A percentile compares a stretch with the other conserved stretches of the same genome.
Evolutionary conservation across 306 rosid species (phyloP).

Genomic region (Vicia sativa): DNA sequence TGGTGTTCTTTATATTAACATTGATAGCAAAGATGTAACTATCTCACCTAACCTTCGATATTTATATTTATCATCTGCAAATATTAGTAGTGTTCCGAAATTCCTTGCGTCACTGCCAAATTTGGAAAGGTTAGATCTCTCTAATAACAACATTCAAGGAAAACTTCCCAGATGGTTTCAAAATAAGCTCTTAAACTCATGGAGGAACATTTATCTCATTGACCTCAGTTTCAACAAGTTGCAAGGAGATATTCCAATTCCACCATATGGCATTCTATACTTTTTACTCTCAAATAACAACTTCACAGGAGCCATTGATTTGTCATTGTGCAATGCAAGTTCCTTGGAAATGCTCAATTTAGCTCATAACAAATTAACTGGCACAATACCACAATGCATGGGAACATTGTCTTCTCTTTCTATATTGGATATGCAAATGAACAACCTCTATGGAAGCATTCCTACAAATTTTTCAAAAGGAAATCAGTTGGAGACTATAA

Average conservation of each 20-base stretch:
- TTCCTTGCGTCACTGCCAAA: background rate
- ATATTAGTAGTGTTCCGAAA: conserved; percentile 17
- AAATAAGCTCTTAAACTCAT: conserved; percentile 5
- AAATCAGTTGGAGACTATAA: conserved; percentile 22
- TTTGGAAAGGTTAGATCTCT: background rate
- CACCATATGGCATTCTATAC: background rate
- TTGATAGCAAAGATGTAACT: background rate
- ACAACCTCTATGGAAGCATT: conserved; percentile 40
- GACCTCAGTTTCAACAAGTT: conserved; percentile 41
- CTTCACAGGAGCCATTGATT: too few species aligned
- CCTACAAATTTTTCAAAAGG: background rate
- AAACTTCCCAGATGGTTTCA: conserved; percentile 38
- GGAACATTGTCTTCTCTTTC: background rate
- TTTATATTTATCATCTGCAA: conserved; percentile 16
- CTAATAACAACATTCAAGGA: conserved; percentile 33
- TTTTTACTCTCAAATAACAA: background rate
- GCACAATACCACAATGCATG: conserved; percentile 35
- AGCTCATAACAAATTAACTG: conserved; percentile 32
- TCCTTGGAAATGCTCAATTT: background rate
- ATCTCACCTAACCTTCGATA: background rate
- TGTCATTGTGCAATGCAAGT: too few species aligned
- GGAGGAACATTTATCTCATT: rapidly evolving
- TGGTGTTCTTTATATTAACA: background rate
- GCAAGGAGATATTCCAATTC: conserved; percentile 38
- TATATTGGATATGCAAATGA: conserved; percentile 39